Evolutionary conservation across 2,329 filamentous ascomycete genomes (phyloP).

Genomic region (Phaeoacremonium minimum): DNA sequence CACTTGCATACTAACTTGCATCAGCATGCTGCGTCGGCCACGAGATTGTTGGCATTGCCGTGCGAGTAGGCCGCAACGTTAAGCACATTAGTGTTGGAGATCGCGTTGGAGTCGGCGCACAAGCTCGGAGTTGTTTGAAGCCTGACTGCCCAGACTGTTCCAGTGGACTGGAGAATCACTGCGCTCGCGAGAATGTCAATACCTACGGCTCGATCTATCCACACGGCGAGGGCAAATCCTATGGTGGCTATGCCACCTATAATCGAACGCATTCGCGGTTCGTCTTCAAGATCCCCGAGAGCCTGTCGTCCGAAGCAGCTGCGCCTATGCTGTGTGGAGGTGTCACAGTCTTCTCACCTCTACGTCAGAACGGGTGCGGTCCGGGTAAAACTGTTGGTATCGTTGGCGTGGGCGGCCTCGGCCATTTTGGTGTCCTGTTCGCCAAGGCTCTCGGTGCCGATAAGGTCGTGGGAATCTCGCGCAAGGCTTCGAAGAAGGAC

Average conservation of each 20-base stretch:
- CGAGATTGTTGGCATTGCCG: conserved; percentile 57
- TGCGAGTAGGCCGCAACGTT: conserved; percentile 45
- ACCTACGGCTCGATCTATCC: conserved; percentile 55
- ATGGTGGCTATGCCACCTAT: conserved; percentile 46
- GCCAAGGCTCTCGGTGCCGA: conserved; percentile 63
- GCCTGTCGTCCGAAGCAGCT: conserved; percentile 54
- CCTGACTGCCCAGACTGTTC: conserved; percentile 31
- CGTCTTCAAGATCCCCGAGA: conserved; percentile 72
- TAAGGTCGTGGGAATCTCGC: conserved; percentile 54
- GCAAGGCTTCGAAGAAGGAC: conserved; percentile 42
- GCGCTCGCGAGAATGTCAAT: conserved; percentile 26
- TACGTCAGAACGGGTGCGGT: conserved; percentile 70
- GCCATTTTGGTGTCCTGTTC: conserved; percentile 67
- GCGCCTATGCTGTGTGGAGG: conserved; percentile 84
- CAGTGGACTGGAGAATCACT: background rate
- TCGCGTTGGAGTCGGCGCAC: conserved; percentile 58
- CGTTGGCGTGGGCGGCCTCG: conserved; percentile 68
- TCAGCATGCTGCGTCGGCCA: conserved; percentile 54
- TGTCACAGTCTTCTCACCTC: conserved; percentile 72
- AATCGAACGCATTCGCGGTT: conserved; percentile 65
- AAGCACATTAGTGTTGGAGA: conserved; percentile 52
- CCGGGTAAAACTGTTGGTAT: conserved; percentile 77
- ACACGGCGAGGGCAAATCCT: conserved; percentile 46
- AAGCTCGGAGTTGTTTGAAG: conserved; percentile 28
- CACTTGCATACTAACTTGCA: background rate